phyloP scores from a whole-genome alignment of 2,329 filamentous ascomycete genomes.

The Grosmannia serpens region DNA sequence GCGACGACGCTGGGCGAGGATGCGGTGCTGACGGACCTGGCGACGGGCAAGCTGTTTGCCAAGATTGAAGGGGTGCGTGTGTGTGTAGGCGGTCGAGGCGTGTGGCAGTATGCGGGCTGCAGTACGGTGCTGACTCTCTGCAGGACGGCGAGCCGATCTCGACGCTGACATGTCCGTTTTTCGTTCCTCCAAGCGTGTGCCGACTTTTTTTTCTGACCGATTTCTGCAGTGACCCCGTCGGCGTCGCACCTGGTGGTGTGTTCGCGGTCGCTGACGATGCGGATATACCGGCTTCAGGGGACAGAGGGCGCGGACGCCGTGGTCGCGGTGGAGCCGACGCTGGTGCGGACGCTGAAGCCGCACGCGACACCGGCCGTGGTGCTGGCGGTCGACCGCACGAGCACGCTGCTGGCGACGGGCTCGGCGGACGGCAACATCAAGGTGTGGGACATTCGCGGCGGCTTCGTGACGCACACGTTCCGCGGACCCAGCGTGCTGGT shows the following conservation, averaged over 20 bases:
- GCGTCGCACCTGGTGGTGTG: conserved; percentile 82
- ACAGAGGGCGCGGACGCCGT: conserved; percentile 28
- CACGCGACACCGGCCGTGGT: conserved; percentile 85
- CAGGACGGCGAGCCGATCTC: conserved; percentile 74
- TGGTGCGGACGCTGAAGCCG: conserved; percentile 74
- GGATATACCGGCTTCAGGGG: conserved; percentile 65
- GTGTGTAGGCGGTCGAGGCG: not conserved
- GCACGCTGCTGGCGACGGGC: conserved; percentile 83
- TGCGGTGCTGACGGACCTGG: conserved; percentile 74
- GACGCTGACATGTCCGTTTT: conserved; percentile 36
- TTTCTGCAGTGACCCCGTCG: conserved; percentile 64
- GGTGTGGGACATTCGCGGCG: conserved; percentile 87
- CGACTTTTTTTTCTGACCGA: not conserved
- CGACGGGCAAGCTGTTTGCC: conserved; percentile 70
- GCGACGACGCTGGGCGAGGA: conserved; percentile 89
- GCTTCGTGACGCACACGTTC: conserved; percentile 91
- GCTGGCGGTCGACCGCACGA: conserved; percentile 71
- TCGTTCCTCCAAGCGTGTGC: not conserved
- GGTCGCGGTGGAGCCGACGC: conserved; percentile 45
- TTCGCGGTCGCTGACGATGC: conserved; percentile 92
- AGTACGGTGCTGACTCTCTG: conserved; percentile 13
- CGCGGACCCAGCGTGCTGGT: conserved; percentile 85
- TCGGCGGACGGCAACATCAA: conserved; percentile 90
- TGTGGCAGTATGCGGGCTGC: not conserved
- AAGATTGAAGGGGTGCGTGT: conserved; percentile 69